These are phyloP conservation scores for Thelonectria discophora DNA, from an alignment of 2,329 filamentous ascomycete genomes.

Conservation along the genomic window DNA sequence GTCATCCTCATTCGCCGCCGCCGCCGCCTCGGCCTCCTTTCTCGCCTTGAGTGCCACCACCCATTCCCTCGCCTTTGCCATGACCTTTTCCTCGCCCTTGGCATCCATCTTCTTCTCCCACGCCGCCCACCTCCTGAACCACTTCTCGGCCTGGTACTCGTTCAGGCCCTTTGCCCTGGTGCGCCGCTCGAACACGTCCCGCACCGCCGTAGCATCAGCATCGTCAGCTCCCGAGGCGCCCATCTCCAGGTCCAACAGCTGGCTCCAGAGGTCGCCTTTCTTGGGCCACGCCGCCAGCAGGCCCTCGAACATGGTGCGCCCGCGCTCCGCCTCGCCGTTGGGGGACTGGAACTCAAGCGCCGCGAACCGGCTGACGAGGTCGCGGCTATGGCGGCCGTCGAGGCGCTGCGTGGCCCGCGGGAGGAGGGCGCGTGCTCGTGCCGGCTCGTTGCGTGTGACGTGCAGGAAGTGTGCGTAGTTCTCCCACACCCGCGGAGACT, in stretches of 20 bases:
- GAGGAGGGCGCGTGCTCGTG: constrained; percentile 80
- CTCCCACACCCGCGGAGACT: constrained; percentile 82
- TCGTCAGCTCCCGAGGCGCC: constrained; percentile 60
- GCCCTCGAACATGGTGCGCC: constrained; percentile 92
- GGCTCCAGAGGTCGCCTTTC: constrained; percentile 91
- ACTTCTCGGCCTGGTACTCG: constrained; percentile 81
- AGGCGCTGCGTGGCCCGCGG: constrained; percentile 87
- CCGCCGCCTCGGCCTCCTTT: constrained; percentile 51
- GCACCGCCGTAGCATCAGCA: constrained; percentile 64
- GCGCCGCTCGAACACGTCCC: constrained; percentile 85
- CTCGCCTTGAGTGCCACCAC: constrained; percentile 62
- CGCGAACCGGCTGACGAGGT: constrained; percentile 86
- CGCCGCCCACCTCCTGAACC: constrained; percentile 91
- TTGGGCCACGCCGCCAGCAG: constrained; percentile 86
- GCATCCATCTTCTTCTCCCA: constrained; percentile 82
- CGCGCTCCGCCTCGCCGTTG: constrained; percentile 86
- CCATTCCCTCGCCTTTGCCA: constrained; percentile 76
- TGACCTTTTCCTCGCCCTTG: constrained; percentile 74
- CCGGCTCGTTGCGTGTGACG: constrained; percentile 73
- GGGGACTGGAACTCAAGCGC: constrained; percentile 88
- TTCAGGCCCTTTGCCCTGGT: constrained; percentile 76
- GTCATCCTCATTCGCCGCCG: constrained; percentile 45
- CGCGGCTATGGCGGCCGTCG: constrained; percentile 68
- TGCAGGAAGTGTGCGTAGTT: constrained; percentile 97
- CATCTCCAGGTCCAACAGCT: constrained; percentile 87